phyloP scores from a whole-genome alignment of 495 filamentous ascomycete genomes.

The Penicillium mononematosum region DNA sequence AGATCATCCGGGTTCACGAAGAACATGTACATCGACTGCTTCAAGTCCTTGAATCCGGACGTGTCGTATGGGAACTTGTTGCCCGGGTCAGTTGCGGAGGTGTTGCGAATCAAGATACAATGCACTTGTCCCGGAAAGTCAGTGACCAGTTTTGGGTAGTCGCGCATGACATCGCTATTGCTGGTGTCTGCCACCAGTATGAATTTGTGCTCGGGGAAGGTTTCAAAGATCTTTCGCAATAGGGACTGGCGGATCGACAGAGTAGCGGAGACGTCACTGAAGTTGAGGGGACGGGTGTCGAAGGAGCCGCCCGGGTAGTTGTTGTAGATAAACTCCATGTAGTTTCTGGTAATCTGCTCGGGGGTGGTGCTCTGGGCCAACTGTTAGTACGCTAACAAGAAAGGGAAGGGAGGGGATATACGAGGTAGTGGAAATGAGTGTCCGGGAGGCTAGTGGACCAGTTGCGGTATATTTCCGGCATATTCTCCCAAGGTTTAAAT shows the following conservation, averaged over 20 bases:
- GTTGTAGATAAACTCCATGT: conserved; percentile 78
- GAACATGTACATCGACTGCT: conserved; percentile 72
- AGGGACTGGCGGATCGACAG: conserved; percentile 66
- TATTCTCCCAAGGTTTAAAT: conserved; percentile 72
- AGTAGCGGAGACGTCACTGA: conserved; percentile 69
- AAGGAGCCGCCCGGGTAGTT: conserved; percentile 71
- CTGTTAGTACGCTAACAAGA: neutral
- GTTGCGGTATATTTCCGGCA: conserved; percentile 71
- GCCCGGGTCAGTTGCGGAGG: conserved; percentile 58
- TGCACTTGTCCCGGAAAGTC: conserved; percentile 70
- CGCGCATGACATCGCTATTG: conserved; percentile 74
- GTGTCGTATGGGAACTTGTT: conserved; percentile 74
- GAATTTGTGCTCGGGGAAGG: conserved; percentile 72
- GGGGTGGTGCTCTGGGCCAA: conserved; percentile 63
- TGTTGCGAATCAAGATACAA: conserved; percentile 79
- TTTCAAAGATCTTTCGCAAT: conserved; percentile 68
- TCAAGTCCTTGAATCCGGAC: conserved; percentile 60
- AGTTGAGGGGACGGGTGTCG: conserved; percentile 76
- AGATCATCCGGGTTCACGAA: conserved; percentile 71
- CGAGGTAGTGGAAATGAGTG: conserved; percentile 77
- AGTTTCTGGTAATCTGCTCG: conserved; percentile 72
- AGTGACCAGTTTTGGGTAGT: conserved; percentile 64
- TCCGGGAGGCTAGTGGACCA: conserved; percentile 59
- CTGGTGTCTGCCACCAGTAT: conserved; percentile 74
- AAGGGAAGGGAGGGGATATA: neutral